Evolutionary conservation across 2,329 filamentous ascomycete genomes (phyloP).

Genomic region (Sarocladium brachiariae): DNA sequence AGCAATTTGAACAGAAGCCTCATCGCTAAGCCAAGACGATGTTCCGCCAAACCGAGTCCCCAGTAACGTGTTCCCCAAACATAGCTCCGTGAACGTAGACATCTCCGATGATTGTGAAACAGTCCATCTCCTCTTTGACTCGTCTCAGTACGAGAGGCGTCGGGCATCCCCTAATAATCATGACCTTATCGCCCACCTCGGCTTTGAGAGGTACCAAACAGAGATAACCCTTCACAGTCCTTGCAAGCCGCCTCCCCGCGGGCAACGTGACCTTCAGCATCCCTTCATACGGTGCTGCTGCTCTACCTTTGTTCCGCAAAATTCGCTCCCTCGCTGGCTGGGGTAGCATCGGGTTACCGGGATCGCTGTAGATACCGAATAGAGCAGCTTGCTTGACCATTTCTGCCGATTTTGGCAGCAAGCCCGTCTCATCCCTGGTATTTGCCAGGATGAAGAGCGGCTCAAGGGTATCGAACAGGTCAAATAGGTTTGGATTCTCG

Average conservation of each 20-base stretch:
- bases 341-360: constrained; percentile 10
- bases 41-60: constrained; percentile 13
- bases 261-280: constrained; percentile 13
- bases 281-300: constrained; percentile 15
- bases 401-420: constrained; percentile 15
- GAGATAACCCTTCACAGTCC: constrained; percentile 15
- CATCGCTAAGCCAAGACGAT: constrained; percentile 11
- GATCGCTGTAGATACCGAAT: constrained; percentile 13
- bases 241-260: constrained; percentile 14
- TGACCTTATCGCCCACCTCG: constrained; percentile 14
- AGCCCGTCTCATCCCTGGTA: constrained; percentile 13
- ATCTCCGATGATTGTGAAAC: constrained; percentile 14
- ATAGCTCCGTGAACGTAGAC: constrained; percentile 15
- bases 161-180: constrained; percentile 16
- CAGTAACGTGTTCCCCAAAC: constrained; percentile 15
- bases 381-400: constrained; percentile 12
- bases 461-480: constrained; percentile 16
- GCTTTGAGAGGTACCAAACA: constrained; percentile 15
- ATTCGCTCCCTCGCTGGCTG: constrained; percentile 11
- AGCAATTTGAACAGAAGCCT: neutral
- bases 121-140: constrained; percentile 11
- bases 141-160: constrained; percentile 14
- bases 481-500: constrained; percentile 12
- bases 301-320: neutral
- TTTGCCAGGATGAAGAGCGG: constrained; percentile 17